Conservation (phyloP, 352 stramenopile genomes). For the Aphanomyces cochlioides region DNA sequence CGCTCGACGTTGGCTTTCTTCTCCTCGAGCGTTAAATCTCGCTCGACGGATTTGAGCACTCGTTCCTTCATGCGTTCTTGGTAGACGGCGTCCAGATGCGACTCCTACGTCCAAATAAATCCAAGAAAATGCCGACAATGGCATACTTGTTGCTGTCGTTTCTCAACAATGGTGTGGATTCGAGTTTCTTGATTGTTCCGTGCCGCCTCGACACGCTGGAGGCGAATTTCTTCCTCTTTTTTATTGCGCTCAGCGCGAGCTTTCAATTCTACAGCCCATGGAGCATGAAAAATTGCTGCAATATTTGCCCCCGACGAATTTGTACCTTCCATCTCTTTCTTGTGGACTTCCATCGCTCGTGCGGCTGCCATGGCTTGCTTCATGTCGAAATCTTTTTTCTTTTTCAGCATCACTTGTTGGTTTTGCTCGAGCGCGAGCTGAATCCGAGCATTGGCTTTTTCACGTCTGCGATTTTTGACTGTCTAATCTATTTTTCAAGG, state of each 20-base stretch:
- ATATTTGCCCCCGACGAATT: background rate
- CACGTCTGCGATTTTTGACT: constrained; percentile 28
- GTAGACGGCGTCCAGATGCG: constrained; percentile 42
- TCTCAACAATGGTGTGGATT: constrained; percentile 41
- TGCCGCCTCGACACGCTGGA: constrained; percentile 57
- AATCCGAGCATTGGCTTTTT: constrained; percentile 51
- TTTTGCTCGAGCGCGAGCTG: constrained; percentile 58
- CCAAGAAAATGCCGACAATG: background rate
- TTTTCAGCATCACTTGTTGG: constrained; percentile 51
- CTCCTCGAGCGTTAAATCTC: constrained; percentile 48
- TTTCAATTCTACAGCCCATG: constrained; percentile 44
- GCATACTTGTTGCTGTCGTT: constrained; percentile 38
- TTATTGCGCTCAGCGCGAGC: constrained; percentile 55
- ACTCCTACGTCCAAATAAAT: constrained; percentile 29
- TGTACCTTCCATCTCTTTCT: constrained; percentile 40
- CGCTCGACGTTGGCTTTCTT: constrained; percentile 68
- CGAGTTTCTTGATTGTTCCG: constrained; percentile 42
- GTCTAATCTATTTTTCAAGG: no score
- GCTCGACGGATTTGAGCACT: constrained; percentile 52
- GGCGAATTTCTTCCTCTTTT: constrained; percentile 62
- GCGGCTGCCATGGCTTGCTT: constrained; percentile 53
- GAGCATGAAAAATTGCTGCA: background rate
- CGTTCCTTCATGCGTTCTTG: constrained; percentile 48
- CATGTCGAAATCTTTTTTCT: constrained; percentile 57
- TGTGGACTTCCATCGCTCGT: constrained; percentile 56